Evolutionary conservation across 768 basidiomycete species (phyloP), one percentile per base, ranked within the genome.

Genomic region (Strobilomyces echinocephalus): DNA sequence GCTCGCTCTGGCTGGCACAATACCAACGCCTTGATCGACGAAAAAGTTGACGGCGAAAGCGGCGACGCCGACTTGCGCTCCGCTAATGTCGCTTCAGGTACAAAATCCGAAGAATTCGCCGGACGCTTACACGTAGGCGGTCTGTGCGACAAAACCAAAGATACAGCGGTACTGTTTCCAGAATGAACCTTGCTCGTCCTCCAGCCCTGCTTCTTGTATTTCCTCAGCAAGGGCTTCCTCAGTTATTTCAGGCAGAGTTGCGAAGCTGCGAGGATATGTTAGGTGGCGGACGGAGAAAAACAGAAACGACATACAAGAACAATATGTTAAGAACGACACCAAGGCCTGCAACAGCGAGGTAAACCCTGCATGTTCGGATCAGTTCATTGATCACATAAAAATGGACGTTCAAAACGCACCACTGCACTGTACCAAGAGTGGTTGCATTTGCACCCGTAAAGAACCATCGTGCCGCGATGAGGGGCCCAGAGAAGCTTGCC

Each of bases 391-490:
- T n/a, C 6, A 11, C 44, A 54, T n/a, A 6, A 16, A 16, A 18
- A 38, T 28, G n/a, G 3, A 9, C 0, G 8, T 5, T 7, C 24
- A 28, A 21, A 36, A 55, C 59, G 18, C 46, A 80, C 82, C 83
- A 85, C 73, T 87, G 85, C 24, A 86, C 84, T 33, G 82, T 88
- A 53, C 78, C 82, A 28, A 88, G 76, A 41, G 75, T 75, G 24
- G 70, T 78, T 8, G 76, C 79, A 66, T 88, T 87, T 46, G 67
- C 76, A 5, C 81, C 87, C 2, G 71, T 73, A 76, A 89, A 87
- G 73, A 89, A 90, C 76, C 81, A 88, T 49, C 81, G 75, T 5
- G 85, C 81, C 21, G 85, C 87, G 60, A 89, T 89, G 59, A 88
- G 76, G 18, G 88, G 87, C 4, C 88, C 83, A 9, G 80, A 74